Percentiles rank a stretch among this genome's conserved stretches.
These are phyloP conservation scores for Phytophthora foliorum DNA, from an alignment of 352 stramenopile species.

Conservation along the genomic window DNA sequence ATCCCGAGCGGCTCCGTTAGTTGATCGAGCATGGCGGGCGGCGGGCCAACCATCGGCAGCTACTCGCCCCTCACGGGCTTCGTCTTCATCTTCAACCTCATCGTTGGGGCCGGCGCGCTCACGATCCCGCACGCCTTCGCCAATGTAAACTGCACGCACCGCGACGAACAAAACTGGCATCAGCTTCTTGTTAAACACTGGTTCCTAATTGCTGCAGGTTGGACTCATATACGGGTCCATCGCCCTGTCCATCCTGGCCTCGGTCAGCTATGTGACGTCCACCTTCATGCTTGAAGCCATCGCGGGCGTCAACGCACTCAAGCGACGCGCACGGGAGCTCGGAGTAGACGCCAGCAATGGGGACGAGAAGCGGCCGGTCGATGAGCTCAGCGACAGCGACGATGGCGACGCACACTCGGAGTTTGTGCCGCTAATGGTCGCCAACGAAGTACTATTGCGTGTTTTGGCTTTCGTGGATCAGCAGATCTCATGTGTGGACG, in stretches of 20 bases:
- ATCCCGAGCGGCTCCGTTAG: constrained; percentile 10
- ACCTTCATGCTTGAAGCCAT: constrained; percentile 91
- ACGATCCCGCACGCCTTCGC: constrained; percentile 90
- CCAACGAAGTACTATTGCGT: constrained; percentile 65
- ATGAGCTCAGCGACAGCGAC: constrained; percentile 46
- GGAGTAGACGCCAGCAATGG: constrained; percentile 32
- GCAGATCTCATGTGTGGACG: constrained; percentile 24
- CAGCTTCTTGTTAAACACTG: background rate
- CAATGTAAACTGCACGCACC: constrained; percentile 50
- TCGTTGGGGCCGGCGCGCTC: constrained; percentile 86
- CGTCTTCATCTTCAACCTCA: constrained; percentile 94
- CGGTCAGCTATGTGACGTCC: constrained; percentile 83
- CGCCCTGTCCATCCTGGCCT: constrained; percentile 63
- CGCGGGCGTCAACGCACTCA: constrained; percentile 81
- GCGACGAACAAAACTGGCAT: background rate
- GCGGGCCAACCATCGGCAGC: constrained; percentile 60
- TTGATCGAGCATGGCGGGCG: constrained; percentile 54
- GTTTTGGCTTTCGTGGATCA: constrained; percentile 14
- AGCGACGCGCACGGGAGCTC: constrained; percentile 58
- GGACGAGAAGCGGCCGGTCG: constrained; percentile 36
- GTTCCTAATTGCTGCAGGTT: constrained; percentile 48
- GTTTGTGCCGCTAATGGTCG: constrained; percentile 85
- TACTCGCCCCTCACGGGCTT: constrained; percentile 91
- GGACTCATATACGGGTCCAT: constrained; percentile 82
- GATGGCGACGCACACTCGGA: constrained; percentile 64